Evolutionary conservation across 192 early-diverging fungal species (phyloP).

Genomic region (Umbelopsis ramanniana): DNA sequence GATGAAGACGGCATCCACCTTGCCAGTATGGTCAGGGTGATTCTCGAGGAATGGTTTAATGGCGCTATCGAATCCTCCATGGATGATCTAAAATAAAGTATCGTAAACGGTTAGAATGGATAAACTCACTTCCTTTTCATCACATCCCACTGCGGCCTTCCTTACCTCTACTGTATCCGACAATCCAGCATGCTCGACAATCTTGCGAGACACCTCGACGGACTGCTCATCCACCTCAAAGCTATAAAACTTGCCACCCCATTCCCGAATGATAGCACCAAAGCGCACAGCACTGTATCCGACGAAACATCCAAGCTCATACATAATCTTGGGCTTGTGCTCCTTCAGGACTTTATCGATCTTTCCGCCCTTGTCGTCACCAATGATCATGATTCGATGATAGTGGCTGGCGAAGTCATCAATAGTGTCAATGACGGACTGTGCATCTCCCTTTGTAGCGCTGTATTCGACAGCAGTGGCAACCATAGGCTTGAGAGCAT

Average conservation of each 20-base stretch:
- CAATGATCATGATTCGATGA: slow-evolving; percentile 26
- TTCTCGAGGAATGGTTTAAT: neutral
- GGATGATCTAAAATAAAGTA: slow-evolving; percentile 11
- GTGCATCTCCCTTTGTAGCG: slow-evolving; percentile 12
- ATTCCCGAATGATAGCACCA: slow-evolving; percentile 3
- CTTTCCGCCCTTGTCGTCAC: slow-evolving; percentile 17
- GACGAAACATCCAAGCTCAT: slow-evolving; percentile 26
- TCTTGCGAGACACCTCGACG: slow-evolving; percentile 18
- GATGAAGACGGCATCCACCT: slow-evolving; percentile 27
- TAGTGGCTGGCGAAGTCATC: slow-evolving; percentile 13
- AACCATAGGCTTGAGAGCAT: slow-evolving; percentile 16
- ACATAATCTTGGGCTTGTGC: slow-evolving; percentile 28
- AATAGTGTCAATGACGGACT: slow-evolving; percentile 17
- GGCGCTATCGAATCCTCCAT: neutral
- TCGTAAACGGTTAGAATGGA: neutral
- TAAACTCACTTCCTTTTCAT: neutral
- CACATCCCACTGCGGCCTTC: no score
- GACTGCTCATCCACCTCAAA: slow-evolving; percentile 18
- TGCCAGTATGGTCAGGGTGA: slow-evolving; percentile 6
- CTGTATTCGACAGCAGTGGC: neutral
- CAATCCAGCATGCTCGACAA: slow-evolving; percentile 25
- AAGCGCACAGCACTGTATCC: slow-evolving; percentile 31
- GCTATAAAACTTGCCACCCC: slow-evolving; percentile 19
- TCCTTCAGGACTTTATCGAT: slow-evolving; percentile 21
- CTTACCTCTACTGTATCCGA: slow-evolving; percentile 19